A percentile compares a stretch with the other conserved stretches of the same genome.
These are phyloP conservation scores for Chondrus crispus DNA, from an alignment of 23 red algal species.

Conservation along the genomic window DNA sequence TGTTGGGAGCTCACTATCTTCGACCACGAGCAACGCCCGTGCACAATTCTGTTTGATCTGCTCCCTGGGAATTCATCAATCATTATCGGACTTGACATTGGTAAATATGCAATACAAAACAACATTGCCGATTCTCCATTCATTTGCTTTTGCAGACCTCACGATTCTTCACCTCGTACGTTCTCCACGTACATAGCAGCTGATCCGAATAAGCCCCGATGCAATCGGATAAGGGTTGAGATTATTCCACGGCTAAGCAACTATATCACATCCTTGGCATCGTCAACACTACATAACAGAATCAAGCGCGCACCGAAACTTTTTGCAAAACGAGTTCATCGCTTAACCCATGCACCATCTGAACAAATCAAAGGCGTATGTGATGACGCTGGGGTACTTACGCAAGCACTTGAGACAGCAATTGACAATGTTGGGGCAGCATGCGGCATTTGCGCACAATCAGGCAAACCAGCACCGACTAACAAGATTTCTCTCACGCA, in stretches of 20 bases:
- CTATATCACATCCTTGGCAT: too few relatives aligned
- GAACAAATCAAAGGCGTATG: neutral
- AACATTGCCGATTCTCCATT: neutral
- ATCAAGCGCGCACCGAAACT: too few relatives aligned
- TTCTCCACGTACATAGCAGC: neutral
- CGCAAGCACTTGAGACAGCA: neutral
- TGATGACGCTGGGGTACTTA: neutral
- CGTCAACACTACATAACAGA: too few relatives aligned
- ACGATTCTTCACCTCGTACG: neutral
- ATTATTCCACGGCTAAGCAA: too few relatives aligned
- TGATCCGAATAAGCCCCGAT: too few relatives aligned
- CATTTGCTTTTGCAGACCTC: neutral
- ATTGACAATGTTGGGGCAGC: neutral
- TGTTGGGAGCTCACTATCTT: neutral
- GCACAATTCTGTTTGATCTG: neutral
- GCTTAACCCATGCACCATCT: neutral
- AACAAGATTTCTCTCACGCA: neutral
- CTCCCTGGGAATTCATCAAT: neutral
- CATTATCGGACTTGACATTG: neutral
- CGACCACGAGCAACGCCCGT: neutral
- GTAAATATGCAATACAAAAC: neutral
- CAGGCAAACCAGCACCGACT: neutral
- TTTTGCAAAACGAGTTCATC: too few relatives aligned
- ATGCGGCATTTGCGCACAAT: neutral
- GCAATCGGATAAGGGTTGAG: too few relatives aligned